These are phyloP conservation scores for Fraxinus sp. DNA, from an alignment of 305 asterid species.

Conservation along the genomic window DNA sequence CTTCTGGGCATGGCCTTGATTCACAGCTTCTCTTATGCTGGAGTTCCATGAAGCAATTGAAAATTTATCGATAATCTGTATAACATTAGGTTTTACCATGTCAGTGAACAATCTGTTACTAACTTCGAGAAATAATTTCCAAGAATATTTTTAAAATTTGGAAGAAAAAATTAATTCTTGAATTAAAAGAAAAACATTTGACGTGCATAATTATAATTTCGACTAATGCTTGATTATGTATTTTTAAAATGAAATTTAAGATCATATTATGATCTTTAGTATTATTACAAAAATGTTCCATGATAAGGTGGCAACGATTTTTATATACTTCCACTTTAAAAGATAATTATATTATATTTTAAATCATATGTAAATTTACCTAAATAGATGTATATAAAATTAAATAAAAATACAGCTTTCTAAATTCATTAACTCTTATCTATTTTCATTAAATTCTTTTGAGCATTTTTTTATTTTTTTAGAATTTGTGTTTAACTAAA, in stretches of 20 bases:
- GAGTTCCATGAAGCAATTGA: conserved; percentile 46
- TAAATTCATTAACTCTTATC: no score
- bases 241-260: neutral
- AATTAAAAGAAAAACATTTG: neutral
- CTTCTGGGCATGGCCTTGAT: conserved; percentile 32
- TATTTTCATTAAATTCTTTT: no score
- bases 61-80: conserved; percentile 24
- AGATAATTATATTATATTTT: no score
- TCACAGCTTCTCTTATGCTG: conserved; percentile 48
- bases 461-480: no score
- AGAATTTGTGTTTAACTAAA: no score
- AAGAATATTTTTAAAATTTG: neutral
- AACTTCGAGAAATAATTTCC: neutral
- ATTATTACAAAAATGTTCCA: neutral
- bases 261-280: no score
- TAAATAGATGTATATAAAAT: no score
- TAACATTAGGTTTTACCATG: conserved; percentile 30
- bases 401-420: no score
- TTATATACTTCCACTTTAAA: no score
- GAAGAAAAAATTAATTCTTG: neutral
- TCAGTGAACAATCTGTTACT: neutral
- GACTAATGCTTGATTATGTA: neutral
- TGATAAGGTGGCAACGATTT: neutral
- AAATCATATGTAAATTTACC: no score
- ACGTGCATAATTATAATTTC: neutral